Base-by-base conservation (phyloP, 768 basidiomycete species). In the Mycena amicta region DNA sequence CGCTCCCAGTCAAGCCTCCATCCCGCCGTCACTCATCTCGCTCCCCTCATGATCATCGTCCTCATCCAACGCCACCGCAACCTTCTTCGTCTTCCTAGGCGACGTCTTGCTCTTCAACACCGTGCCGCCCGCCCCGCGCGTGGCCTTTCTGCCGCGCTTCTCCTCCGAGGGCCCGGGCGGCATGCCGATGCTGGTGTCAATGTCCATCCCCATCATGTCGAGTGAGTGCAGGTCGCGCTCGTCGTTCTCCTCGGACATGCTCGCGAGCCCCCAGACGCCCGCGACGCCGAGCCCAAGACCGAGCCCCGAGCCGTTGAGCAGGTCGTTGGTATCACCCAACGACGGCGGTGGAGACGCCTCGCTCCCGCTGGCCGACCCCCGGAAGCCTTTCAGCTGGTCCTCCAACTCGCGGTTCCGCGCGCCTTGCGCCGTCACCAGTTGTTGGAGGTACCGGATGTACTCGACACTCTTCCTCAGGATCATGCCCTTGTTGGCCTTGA, bases 401-500 rank as follows among this genome's bases (percentile, higher is more conserved):
- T 94, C 92, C 50, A 94, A 78, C 66, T 92, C 90, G 39, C 89
- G 77, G 69, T 92, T 93, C 11, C 92, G 79, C 41, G 82, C 82
- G 3, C 90, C 89, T 66, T 93, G 92, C 0, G 86, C 88, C 3
- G 82, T 84, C 11, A 94, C 92, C 52, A 94, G 86, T 64, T 93
- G 92, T 69, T 94, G 92, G 12, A 94, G 83, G 71, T 92, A 81
- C 76, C 80, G 63, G 28, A 89, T 88, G 66, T 89, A 88, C 66
- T 89, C 87, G 2, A 90, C 87, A 55, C 86, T 88, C 81, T 92
- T 96, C 64, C 91, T 72, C 45, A 96, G 73, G 41, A 96, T 94
- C 87, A 95, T 92, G 30, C 94, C 93, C 79, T 96, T 96, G 75
- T 96, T 95, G 26, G 93, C 93, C 69, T 95, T 95, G 53, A 92